Conservation (phyloP, 1,139 yeast species). For the Saccharomyces uvarum region DNA sequence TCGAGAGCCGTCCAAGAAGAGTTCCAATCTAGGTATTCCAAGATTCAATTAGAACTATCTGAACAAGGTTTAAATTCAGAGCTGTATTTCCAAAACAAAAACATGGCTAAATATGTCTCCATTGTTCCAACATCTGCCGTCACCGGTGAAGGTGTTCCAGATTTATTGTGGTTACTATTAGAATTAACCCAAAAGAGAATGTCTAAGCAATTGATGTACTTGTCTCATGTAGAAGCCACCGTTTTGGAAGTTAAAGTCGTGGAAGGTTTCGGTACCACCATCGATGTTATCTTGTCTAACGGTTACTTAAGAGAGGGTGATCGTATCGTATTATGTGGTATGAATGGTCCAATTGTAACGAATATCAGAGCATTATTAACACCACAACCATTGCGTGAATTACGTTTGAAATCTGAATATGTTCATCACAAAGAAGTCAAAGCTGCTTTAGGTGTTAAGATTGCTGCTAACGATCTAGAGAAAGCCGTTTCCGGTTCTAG, state of each 20-base stretch:
- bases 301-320: conserved; percentile 95
- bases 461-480: conserved; percentile 94
- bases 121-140: conserved; percentile 98
- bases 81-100: conserved; percentile 89
- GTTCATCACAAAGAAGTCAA: conserved; percentile 94
- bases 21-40: conserved; percentile 78
- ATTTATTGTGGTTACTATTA: conserved; percentile 87
- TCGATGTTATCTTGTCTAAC: conserved; percentile 92
- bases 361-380: conserved; percentile 91
- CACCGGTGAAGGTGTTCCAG: conserved; percentile 99
- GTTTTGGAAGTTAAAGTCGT: conserved; percentile 96
- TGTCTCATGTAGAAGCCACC: conserved; percentile 85
- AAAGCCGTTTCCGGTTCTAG: conserved; percentile 99
- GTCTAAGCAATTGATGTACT: conserved; percentile 97
- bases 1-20: conserved; percentile 79
- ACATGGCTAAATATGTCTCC: conserved; percentile 86
- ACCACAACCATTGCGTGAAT: conserved; percentile 94
- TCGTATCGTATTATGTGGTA: conserved; percentile 89
- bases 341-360: conserved; percentile 98
- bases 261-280: conserved; percentile 98
- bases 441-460: conserved; percentile 98
- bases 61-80: conserved; percentile 99
- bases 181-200: conserved; percentile 97
- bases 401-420: conserved; percentile 90
- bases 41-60: conserved; percentile 83